phyloP scores from a whole-genome alignment of 2,329 filamentous ascomycete species.

The Penicillium sp. region DNA sequence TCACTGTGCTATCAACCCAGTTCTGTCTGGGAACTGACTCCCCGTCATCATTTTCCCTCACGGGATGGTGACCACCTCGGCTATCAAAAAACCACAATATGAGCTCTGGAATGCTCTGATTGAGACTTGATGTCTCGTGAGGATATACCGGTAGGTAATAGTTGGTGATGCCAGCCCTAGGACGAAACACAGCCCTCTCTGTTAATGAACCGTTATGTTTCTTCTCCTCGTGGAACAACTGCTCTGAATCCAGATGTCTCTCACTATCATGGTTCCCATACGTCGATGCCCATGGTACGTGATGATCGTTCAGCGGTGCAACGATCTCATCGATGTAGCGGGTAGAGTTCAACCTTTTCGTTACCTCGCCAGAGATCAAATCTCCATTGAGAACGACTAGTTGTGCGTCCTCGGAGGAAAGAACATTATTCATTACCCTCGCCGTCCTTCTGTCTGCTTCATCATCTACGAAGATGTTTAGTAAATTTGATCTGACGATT shows the following conservation, averaged over 20 bases:
- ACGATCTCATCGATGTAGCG: constrained; percentile 59
- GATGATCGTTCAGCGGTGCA: constrained; percentile 53
- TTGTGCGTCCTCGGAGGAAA: constrained; percentile 55
- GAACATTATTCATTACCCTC: constrained; percentile 55
- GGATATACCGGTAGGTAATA: constrained; percentile 54
- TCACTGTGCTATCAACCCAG: constrained; percentile 45
- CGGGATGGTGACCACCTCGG: constrained; percentile 55
- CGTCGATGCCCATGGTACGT: constrained; percentile 61
- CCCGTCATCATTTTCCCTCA: constrained; percentile 30
- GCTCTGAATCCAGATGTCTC: constrained; percentile 53
- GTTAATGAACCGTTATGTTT: constrained; percentile 41
- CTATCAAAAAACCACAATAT: constrained; percentile 72
- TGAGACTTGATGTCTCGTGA: constrained; percentile 41
- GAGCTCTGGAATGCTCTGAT: constrained; percentile 35
- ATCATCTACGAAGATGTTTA: constrained; percentile 11
- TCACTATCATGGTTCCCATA: constrained; percentile 69
- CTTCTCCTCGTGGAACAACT: constrained; percentile 43
- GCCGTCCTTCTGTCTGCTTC: constrained; percentile 55
- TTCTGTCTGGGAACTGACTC: constrained; percentile 35
- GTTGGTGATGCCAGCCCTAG: constrained; percentile 49
- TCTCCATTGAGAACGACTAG: constrained; percentile 69
- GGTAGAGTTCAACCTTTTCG: constrained; percentile 52
- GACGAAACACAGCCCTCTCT: constrained; percentile 40
- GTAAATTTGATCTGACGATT: constrained; percentile 41
- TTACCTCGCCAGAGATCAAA: constrained; percentile 65